Percentiles rank a stretch among this genome's conserved stretches.
phyloP scores from a whole-genome alignment of 495 filamentous ascomycete species.

The Annulohypoxylon moriforme region DNA sequence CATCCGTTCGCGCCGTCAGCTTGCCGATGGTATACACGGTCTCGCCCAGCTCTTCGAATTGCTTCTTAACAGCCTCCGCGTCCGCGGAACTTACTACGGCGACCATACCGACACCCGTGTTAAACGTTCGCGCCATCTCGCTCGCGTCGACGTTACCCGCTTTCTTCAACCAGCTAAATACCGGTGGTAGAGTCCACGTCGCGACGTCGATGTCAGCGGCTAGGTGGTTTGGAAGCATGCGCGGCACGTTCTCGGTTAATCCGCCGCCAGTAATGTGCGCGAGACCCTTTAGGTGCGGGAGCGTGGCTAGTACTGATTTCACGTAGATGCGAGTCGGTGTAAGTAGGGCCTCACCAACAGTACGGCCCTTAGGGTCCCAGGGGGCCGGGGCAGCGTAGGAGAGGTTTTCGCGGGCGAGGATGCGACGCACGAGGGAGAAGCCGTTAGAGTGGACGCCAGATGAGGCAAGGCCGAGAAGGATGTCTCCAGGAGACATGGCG shows the following conservation, averaged over 20 bases:
- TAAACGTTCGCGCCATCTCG: constrained; percentile 94
- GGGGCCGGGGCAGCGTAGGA: constrained; percentile 76
- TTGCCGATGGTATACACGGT: constrained; percentile 79
- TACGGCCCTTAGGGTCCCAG: constrained; percentile 67
- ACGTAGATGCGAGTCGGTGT: constrained; percentile 88
- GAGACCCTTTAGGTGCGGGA: constrained; percentile 80
- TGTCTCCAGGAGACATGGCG: constrained; percentile 82
- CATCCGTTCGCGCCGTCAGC: constrained; percentile 64
- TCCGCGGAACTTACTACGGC: constrained; percentile 74
- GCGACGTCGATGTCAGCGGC: constrained; percentile 80
- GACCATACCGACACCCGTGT: constrained; percentile 94
- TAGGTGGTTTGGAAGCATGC: constrained; percentile 84
- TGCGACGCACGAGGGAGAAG: constrained; percentile 90
- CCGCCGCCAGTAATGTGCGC: constrained; percentile 97
- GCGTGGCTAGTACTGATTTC: constrained; percentile 72
- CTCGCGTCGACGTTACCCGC: constrained; percentile 74
- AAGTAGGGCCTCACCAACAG: constrained; percentile 74
- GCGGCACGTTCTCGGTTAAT: constrained; percentile 88
- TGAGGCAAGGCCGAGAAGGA: constrained; percentile 83
- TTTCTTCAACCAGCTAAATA: constrained; percentile 86
- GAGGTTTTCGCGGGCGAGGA: constrained; percentile 78
- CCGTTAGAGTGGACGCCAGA: constrained; percentile 94
- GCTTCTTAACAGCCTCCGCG: constrained; percentile 61
- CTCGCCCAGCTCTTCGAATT: constrained; percentile 76
- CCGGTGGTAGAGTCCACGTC: constrained; percentile 75